Conservation (phyloP, 179 eudicot genomes). For the Drosera spatulata region DNA sequence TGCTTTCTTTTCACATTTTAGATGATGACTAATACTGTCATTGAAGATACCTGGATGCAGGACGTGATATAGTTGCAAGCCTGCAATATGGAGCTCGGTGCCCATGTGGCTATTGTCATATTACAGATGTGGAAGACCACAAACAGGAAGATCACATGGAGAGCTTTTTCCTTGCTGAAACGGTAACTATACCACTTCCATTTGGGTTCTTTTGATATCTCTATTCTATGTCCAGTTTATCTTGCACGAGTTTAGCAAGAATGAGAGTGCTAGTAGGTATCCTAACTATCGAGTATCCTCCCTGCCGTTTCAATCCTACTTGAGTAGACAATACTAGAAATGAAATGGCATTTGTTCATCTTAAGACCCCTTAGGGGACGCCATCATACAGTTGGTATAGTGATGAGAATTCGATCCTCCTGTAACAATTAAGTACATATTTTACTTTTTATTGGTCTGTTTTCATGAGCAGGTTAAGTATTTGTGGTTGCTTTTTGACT, state of each 20-base stretch:
- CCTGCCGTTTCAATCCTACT: no score
- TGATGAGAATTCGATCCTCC: no score
- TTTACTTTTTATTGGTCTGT: not conserved
- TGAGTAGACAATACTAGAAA: no score
- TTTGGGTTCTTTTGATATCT: not conserved
- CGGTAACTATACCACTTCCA: slow-evolving; percentile 28
- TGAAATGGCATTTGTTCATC: no score
- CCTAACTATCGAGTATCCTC: no score
- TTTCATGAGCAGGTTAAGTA: slow-evolving; percentile 64
- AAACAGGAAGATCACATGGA: slow-evolving; percentile 98
- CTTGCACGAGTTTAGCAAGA: no score
- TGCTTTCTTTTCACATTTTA: not conserved
- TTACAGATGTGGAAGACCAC: slow-evolving; percentile 94
- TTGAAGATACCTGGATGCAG: slow-evolving; percentile 84
- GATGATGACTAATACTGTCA: slow-evolving; percentile 8
- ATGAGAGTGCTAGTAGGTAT: no score
- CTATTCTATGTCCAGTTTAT: no score
- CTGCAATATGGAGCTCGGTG: slow-evolving; percentile 92
- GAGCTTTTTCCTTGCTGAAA: slow-evolving; percentile 96
- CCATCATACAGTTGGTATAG: no score
- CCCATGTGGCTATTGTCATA: slow-evolving; percentile 97
- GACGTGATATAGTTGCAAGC: slow-evolving; percentile 89
- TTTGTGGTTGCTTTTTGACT: slow-evolving; percentile 95
- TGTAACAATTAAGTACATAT: no score
- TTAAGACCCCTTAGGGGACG: no score